Evolutionary conservation across 768 basidiomycete genomes (phyloP).

Genomic region (Tephrocybe rancida): DNA sequence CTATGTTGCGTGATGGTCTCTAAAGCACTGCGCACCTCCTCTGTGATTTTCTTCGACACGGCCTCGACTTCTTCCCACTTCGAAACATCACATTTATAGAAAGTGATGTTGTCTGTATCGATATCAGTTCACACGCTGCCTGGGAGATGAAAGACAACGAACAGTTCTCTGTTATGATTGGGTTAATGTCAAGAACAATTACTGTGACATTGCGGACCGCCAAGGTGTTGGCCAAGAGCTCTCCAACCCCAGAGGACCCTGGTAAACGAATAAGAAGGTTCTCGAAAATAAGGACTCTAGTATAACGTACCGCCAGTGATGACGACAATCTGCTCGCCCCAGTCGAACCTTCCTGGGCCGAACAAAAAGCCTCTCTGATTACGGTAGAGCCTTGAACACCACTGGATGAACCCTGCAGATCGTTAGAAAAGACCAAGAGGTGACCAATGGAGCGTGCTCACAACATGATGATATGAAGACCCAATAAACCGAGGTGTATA

Average conservation of each 20-base stretch:
- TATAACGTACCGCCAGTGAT: constrained; percentile 82
- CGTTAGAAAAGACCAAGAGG: background rate
- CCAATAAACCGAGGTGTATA: constrained; percentile 57
- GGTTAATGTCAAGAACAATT: constrained; percentile 84
- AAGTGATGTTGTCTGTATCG: constrained; percentile 70
- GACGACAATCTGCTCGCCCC: constrained; percentile 88
- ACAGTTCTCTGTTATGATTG: constrained; percentile 80
- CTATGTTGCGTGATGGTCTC: background rate
- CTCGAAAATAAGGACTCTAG: background rate
- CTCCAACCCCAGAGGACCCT: constrained; percentile 92
- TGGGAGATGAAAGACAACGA: constrained; percentile 20
- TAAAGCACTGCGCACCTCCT: constrained; percentile 61
- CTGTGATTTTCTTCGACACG: constrained; percentile 69
- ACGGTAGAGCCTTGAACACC: constrained; percentile 73
- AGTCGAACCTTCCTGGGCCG: constrained; percentile 65
- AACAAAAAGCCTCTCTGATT: constrained; percentile 72
- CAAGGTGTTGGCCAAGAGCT: constrained; percentile 84
- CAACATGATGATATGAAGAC: constrained; percentile 65
- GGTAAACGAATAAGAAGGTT: background rate
- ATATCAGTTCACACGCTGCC: background rate
- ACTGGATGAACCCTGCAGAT: constrained; percentile 62
- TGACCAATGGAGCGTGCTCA: constrained; percentile 39
- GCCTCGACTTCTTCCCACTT: constrained; percentile 84
- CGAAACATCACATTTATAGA: constrained; percentile 91
- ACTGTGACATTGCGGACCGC: constrained; percentile 82